Conservation (phyloP, 1,284 basidiomycete genomes). For the Kalmanozyma brasiliensis region DNA sequence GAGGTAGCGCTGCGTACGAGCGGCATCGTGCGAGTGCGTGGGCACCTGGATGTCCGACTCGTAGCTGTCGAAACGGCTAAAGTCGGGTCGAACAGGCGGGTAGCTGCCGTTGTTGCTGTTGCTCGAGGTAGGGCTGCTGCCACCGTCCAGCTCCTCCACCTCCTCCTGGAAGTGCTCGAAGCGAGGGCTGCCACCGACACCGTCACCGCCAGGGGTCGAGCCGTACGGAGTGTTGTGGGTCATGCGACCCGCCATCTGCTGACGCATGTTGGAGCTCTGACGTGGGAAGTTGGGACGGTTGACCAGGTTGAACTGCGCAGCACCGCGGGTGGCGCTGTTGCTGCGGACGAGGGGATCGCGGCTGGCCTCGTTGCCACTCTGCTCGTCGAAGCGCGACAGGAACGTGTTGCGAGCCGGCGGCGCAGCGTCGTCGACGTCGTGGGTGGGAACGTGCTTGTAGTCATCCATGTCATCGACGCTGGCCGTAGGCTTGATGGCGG, state of each 20-base stretch:
- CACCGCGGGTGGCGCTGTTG: conserved; percentile 26
- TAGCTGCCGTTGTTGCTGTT: conserved; percentile 22
- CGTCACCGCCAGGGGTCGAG: conserved; percentile 11
- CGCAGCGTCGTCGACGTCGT: not conserved
- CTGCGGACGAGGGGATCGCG: conserved; percentile 14
- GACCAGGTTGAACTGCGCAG: conserved; percentile 33
- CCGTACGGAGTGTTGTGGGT: conserved; percentile 26
- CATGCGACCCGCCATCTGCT: conserved; percentile 27
- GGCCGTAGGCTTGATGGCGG: conserved; percentile 22
- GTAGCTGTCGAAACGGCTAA: conserved; percentile 37
- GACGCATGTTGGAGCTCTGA: conserved; percentile 30
- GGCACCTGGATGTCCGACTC: conserved; percentile 41
- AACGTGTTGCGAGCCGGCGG: conserved; percentile 12
- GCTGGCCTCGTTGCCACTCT: not conserved
- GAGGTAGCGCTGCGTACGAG: conserved; percentile 42
- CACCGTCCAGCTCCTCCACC: not conserved
- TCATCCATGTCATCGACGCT: conserved; percentile 17
- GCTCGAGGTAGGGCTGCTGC: no score
- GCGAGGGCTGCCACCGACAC: conserved; percentile 31
- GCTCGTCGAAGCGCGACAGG: not conserved
- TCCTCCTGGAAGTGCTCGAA: conserved; percentile 24
- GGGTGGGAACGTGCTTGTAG: conserved; percentile 3
- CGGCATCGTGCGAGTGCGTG: conserved; percentile 31
- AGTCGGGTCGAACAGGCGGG: conserved; percentile 21
- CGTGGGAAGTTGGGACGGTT: conserved; percentile 42